A percentile compares a stretch with the other conserved stretches of the same genome.
These are phyloP conservation scores for Falciphora oryzae DNA, from an alignment of 2,329 filamentous ascomycete genomes.

Conservation along the genomic window DNA sequence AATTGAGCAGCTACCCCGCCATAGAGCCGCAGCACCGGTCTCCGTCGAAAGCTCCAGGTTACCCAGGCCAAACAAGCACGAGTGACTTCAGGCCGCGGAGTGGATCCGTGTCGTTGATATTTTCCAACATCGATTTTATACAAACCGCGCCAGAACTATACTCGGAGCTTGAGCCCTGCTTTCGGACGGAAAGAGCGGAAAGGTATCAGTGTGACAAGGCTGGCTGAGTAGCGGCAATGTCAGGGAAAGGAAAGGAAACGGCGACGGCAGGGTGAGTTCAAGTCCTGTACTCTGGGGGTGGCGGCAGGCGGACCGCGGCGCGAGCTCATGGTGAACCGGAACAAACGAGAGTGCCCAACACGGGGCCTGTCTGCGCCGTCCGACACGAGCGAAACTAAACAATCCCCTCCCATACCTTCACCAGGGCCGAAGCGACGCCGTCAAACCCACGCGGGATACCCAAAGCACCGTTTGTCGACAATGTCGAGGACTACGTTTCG, in stretches of 20 bases:
- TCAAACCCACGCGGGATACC: slow-evolving; percentile 82
- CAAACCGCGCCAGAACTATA: background rate
- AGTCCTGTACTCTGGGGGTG: background rate
- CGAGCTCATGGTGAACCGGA: background rate
- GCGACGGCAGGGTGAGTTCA: slow-evolving; percentile 15
- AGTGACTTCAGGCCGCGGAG: background rate
- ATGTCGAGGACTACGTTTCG: slow-evolving; percentile 81
- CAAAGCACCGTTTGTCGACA: slow-evolving; percentile 78
- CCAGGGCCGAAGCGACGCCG: slow-evolving; percentile 44
- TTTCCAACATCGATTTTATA: background rate
- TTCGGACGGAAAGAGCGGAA: background rate
- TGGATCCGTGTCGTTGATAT: background rate
- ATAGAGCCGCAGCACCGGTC: background rate
- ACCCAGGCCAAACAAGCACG: too few species aligned
- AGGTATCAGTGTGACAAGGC: slow-evolving; percentile 1
- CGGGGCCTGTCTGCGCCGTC: background rate
- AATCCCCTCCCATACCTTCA: background rate
- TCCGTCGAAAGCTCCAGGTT: background rate
- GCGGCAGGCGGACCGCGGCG: background rate
- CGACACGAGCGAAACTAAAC: background rate
- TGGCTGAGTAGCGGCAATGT: slow-evolving; percentile 2
- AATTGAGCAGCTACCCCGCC: background rate
- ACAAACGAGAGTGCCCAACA: background rate
- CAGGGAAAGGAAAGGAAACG: slow-evolving; percentile 29
- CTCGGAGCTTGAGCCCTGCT: background rate